Percentiles rank a stretch among this genome's conserved stretches.
These are phyloP conservation scores for Hepatocystis sp. DNA, from an alignment of 169 alveolate species.

Conservation along the genomic window DNA sequence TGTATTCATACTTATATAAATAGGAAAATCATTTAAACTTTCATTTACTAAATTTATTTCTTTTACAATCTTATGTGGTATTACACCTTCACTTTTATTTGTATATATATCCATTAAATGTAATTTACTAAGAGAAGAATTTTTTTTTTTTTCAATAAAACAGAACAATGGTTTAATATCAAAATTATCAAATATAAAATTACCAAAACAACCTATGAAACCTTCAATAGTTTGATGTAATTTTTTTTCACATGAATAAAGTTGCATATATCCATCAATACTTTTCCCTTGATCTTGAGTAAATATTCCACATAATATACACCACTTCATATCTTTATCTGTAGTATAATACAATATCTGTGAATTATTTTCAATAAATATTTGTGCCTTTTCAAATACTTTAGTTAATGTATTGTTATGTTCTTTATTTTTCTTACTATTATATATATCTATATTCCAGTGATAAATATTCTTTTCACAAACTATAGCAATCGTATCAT, in stretches of 20 bases:
- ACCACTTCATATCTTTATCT: constrained; percentile 94
- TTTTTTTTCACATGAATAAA: constrained; percentile 92
- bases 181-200: constrained; percentile 87
- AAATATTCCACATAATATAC: constrained; percentile 94
- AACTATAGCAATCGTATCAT: constrained; percentile 92
- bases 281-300: constrained; percentile 91
- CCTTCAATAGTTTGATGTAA: constrained; percentile 97
- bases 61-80: constrained; percentile 82
- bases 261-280: constrained; percentile 95
- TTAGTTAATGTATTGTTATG: constrained; percentile 85
- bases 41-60: constrained; percentile 75
- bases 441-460: constrained; percentile 89
- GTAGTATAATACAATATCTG: constrained; percentile 94
- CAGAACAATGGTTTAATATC: constrained; percentile 86
- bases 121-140: constrained; percentile 89
- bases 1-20: constrained; percentile 85
- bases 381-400: constrained; percentile 92
- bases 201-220: constrained; percentile 95
- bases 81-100: constrained; percentile 57
- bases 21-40: constrained; percentile 84
- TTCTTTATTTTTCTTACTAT: constrained; percentile 77
- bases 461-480: constrained; percentile 94
- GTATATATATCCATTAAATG: constrained; percentile 95
- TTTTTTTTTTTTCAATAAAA: constrained; percentile 95
- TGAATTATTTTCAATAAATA: constrained; percentile 89